Base-by-base conservation (phyloP, 2,329 filamentous ascomycete genomes). In the Penicillium sp. region DNA sequence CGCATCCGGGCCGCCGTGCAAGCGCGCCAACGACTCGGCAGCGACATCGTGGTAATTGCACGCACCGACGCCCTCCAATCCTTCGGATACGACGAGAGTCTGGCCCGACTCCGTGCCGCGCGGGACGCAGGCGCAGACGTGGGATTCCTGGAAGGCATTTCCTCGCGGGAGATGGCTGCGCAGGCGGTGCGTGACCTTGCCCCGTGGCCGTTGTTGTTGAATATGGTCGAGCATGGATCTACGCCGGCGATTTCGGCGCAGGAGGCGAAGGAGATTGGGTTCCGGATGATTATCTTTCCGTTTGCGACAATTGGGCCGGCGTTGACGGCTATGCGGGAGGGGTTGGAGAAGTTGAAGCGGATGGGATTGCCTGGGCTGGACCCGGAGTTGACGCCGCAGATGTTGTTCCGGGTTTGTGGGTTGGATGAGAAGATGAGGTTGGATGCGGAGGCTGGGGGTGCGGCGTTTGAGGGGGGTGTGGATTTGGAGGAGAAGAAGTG, bases 31-130 rank as follows among this genome's bases (percentile, higher is more conserved):
- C 68, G 74, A 8, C 64, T 76, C 12, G 68, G 70, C 6, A 78
- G 76, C n/a, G 78, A 81, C 49, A 80, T 81, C 26, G 74, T 81
- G 12, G 67, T 81, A 30, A 81, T 81, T 60, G 79, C 79, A n/a
- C 75, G 79, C 35, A 81, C 79, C 9, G 79, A 81, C 61, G 71
- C 76, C 15, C 65, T 76, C 28, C 74, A 72, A 53, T 66, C 65
- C 44, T 66, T 73, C 56, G 79, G 79, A 22, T 81, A 79, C 59
- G 78, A 80, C 19, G 79, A 79, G 57, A 74, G 74, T 40, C 60
- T 81, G 33, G 66, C 66, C 19, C 72, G 79, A 19, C 66, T 80
- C 55, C 72, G 75, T n/a, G 78, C 74, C 9, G 79, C 79, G 7
- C 72, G 75, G 17, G 74, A 76, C 13, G 73, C 75, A 17, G 79